Base-by-base conservation (phyloP, 1,139 yeast genomes). In the Geotrichum citri-aurantii region DNA sequence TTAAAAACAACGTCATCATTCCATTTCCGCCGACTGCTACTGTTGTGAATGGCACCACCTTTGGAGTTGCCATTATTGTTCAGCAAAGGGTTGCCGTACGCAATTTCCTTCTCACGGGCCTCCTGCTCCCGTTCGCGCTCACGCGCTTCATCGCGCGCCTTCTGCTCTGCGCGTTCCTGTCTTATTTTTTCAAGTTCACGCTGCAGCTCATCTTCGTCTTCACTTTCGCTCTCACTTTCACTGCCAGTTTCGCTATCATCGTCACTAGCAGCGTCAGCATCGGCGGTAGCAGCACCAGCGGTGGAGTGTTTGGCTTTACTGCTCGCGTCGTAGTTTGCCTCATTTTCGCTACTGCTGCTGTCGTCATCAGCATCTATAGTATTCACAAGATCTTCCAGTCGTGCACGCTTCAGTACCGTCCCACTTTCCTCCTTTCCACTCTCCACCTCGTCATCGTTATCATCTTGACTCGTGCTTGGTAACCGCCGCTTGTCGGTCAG, bases 181-280 rank as follows among this genome's bases (percentile, higher is more conserved):
- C 77, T 77, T 62, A 85, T 77, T 63, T 79, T 79, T 47, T 78
- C 81, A 26, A 86, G 73, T 66, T 87, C 92, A 48, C 75, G 73
- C 17, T 83, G 72, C 19, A 73, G 75, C 46, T 65, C 74, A n/a
- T 67, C 67, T 26, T 70, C 73, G 33, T 66, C 70, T 24, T 63
- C 68, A 14, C 62, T 62, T 37, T 65, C 68, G 21, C 64, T 65
- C 21, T 63, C 67, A 56, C 68, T 54, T 44, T 60, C 66, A 23
- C 56, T 56, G n/a, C 65, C 70, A 1, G 60, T 66, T 2, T 67
- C 69, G 2, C 61, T 65, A 2, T 62, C 63, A 6, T 64, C 68
- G 12, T 66, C 64, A 14, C 65, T 68, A 8, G 23, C 37, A 6
- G 50, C 51, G 26, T 64, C 68, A 11, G 65, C 68, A 4, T 44